These are phyloP conservation scores for Galeopsis tetrahit DNA, from an alignment of 257 asterid species.

Conservation along the genomic window DNA sequence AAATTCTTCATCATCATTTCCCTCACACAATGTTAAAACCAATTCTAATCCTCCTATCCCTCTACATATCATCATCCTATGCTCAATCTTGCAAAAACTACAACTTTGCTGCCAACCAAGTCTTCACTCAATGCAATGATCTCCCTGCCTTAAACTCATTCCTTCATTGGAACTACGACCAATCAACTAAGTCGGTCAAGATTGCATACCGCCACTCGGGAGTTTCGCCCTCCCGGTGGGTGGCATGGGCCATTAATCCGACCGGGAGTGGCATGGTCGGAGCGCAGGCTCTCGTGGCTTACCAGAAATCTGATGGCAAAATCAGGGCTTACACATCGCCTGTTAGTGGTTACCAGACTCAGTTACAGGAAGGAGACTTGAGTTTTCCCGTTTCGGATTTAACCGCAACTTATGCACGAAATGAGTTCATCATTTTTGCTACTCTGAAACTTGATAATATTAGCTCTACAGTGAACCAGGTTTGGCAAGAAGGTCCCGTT, in stretches of 20 bases:
- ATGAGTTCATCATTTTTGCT: slow-evolving; percentile 66
- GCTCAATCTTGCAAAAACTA: slow-evolving; percentile 70
- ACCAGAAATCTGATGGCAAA: slow-evolving; percentile 69
- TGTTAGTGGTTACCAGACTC: slow-evolving; percentile 57
- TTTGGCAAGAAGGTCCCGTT: slow-evolving; percentile 94
- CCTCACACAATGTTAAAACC: slow-evolving; percentile 24
- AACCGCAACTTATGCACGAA: slow-evolving; percentile 54
- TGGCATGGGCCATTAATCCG: slow-evolving; percentile 89
- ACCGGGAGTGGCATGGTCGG: slow-evolving; percentile 73
- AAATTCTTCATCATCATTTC: neutral
- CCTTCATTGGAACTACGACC: slow-evolving; percentile 77
- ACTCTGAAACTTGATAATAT: slow-evolving; percentile 57
- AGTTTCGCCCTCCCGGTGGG: slow-evolving; percentile 60
- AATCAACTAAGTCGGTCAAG: slow-evolving; percentile 49
- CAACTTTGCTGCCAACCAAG: slow-evolving; percentile 62
- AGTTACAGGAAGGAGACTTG: slow-evolving; percentile 58
- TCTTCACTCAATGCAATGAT: slow-evolving; percentile 63
- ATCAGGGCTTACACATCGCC: slow-evolving; percentile 72
- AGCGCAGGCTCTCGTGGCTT: slow-evolving; percentile 79
- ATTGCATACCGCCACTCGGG: slow-evolving; percentile 67
- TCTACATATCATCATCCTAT: slow-evolving; percentile 37
- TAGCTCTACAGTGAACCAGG: slow-evolving; percentile 65
- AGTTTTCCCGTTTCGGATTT: slow-evolving; percentile 77
- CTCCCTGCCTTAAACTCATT: slow-evolving; percentile 73
- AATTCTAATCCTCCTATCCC: slow-evolving; percentile 39